Base-by-base conservation (phyloP, 225 moss, liverwort and hornwort genomes). In the Physcomitrium patens region DNA sequence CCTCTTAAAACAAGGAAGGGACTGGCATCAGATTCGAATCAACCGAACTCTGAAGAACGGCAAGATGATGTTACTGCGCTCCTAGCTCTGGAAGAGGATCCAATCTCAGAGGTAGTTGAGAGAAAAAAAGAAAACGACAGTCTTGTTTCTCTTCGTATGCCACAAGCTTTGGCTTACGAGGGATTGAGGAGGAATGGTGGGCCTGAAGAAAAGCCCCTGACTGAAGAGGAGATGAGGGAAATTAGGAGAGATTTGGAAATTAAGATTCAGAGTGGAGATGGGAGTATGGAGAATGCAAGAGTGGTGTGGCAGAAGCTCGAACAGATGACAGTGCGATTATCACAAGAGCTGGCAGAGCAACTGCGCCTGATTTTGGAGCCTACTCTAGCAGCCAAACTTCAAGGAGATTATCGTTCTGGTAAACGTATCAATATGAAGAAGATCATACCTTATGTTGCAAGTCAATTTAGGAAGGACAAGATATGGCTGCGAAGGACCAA, bases 351-450 rank as follows among this genome's bases (percentile, higher is more conserved):
- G 43, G 91, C 95, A 15, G 95, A 99, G 78, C 94, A 99, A 62
- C 81, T 99, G n/a, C 91, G 95, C 3, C 60, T 99, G 72, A 99
- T 99, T 70, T 77, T 99, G 51, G 97, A 99, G 68, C 97, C 97
- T 3, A 99, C 95, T 0, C 75, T 99, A 74, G 97, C 97, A 31
- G 86, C 93, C 22, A 95, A 89, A 76, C 82, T 99, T 68, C 84
- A 99, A 77, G 97, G 97, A 62, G 97, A 99, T 65, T 99, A 94
- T 74, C 88, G 87, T 70, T 91, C 97, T 23, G 95, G 97, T 18
- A 99, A 99, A 70, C 91, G 97, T 65, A 99, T 99, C 55, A 99
- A 99, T 74, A 91, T 99, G 97, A 99, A 99, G 77, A 99, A 95
- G 80, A 86, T 99, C 43, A 95, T 99, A 68, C 97, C 97, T 9